Base-by-base conservation (phyloP, 2,329 filamentous ascomycete genomes). In the Diaporthe ilicicola region DNA sequence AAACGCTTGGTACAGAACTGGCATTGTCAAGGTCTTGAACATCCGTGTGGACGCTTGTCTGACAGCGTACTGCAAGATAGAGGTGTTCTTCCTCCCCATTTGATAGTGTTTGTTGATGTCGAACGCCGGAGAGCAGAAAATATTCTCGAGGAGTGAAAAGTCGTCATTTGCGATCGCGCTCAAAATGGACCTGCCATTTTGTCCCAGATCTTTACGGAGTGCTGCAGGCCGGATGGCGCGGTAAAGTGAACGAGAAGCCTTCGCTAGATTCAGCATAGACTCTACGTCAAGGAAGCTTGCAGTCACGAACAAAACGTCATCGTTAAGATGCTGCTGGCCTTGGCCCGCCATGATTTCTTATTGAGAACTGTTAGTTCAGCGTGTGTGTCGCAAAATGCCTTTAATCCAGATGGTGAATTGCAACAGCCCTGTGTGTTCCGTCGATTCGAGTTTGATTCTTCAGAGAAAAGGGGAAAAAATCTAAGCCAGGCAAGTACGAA, bases 121-220 rank as follows among this genome's bases (percentile, higher is more conserved):
- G 19, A 54, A 54, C 19, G 19, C 29, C 17, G 51, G 51, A 4
- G 51, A 54, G 51, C 51, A 24, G 17, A 54, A 24, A 7, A 54
- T 4, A 7, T 32, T 54, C 17, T 32, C 29, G 17, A 54, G 17
- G 27, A 54, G 51, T 3, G 1, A 17, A 17, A 54, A 54, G 17
- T 54, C 27, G 17, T 54, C n/a, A 8, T n/a, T 32, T 34, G 8
- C 19, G 7, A 34, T 54, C 19, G 51, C 51, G 17, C 27, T 34
- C 27, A 54, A 34, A 54, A 54, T 54, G 51, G 51, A 54, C 51
- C 51, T 34, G 51, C 51, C 51, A 54, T 54, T 19, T 54, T 34
- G 15, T 32, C 8, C 15, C 27, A 54, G 17, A n/a, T 54, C 27
- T 54, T 7, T 54, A 9, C 51, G 51, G 10, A 54, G 1, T 10